Evolutionary conservation across 306 rosid genomes (phyloP).

Genomic region (Vigna hirtella): DNA sequence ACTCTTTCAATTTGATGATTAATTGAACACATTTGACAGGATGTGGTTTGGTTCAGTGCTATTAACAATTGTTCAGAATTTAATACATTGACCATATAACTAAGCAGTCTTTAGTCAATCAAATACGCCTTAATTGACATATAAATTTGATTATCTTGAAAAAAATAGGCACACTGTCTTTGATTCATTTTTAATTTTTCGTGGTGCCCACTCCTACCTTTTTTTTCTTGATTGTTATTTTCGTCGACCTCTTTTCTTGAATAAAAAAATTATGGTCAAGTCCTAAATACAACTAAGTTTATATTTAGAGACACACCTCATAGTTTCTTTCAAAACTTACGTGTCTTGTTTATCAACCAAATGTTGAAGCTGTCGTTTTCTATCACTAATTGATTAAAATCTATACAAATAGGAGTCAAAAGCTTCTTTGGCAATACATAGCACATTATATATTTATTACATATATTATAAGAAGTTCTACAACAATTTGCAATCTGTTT

Average conservation of each 20-base stretch:
- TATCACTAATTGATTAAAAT: too few species aligned
- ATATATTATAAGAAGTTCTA: too few species aligned
- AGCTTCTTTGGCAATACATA: too few species aligned
- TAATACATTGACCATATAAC: not conserved
- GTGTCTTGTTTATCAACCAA: not conserved
- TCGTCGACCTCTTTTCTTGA: not conserved
- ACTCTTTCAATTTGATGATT: not conserved
- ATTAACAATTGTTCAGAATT: not conserved
- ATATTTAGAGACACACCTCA: not conserved
- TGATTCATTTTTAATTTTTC: not conserved
- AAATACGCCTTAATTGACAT: not conserved
- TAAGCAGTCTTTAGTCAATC: not conserved
- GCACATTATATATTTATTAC: too few species aligned
- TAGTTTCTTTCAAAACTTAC: not conserved
- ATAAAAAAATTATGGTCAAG: not conserved
- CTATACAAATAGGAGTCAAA: too few species aligned
- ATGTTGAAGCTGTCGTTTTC: not conserved
- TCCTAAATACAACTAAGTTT: not conserved
- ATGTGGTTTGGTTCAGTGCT: not conserved
- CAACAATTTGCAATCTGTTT: too few species aligned
- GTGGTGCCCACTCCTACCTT: not conserved
- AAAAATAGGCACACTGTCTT: not conserved
- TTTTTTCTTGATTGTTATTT: not conserved
- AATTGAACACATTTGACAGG: not conserved
- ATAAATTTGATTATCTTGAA: not conserved